phyloP scores from a whole-genome alignment of 208 protist species.

The Borovskyia barvae region DNA sequence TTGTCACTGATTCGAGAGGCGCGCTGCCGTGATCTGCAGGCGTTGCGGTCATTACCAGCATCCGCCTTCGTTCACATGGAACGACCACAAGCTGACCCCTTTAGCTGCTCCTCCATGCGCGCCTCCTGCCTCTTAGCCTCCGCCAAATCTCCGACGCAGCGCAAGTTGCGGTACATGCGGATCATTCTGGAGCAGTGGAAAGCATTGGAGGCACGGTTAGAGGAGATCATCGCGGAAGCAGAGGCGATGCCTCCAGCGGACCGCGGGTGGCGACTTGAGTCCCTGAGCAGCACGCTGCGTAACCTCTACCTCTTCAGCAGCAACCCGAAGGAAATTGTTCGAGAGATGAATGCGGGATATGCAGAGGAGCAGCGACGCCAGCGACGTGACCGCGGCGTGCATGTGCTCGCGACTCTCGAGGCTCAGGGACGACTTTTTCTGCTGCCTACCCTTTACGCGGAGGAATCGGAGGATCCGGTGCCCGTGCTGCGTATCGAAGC shows the following conservation, averaged over 20 bases:
- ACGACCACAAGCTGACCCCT: conserved; percentile 3
- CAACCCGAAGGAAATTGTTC: conserved; percentile 23
- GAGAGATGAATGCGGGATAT: conserved; percentile 32
- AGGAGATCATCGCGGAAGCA: conserved; percentile 28
- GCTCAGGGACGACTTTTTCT: conserved; percentile 33
- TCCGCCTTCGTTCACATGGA: conserved; percentile 22
- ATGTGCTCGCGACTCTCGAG: conserved; percentile 28
- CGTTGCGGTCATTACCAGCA: conserved; percentile 29
- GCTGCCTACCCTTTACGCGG: conserved; percentile 28
- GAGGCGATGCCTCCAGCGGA: conserved; percentile 1
- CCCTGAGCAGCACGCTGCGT: conserved; percentile 22
- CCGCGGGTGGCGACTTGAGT: conserved; percentile 19
- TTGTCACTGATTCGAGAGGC: conserved; percentile 38
- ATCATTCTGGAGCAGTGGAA: conserved; percentile 26
- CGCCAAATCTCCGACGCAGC: conserved; percentile 14
- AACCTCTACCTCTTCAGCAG: conserved; percentile 38
- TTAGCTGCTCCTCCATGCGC: conserved; percentile 20
- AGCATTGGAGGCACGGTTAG: conserved; percentile 28
- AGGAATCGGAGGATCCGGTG: conserved; percentile 21
- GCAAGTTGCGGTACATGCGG: conserved; percentile 31
- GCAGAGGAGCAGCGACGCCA: conserved; percentile 36
- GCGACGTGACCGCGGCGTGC: conserved; percentile 29
- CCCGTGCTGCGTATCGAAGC: conserved; percentile 20
- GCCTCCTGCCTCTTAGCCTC: conserved; percentile 26
- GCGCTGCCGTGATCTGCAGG: conserved; percentile 25